These are phyloP conservation scores for Fusarium albidum DNA, from an alignment of 2,329 filamentous ascomycete species.

Conservation along the genomic window DNA sequence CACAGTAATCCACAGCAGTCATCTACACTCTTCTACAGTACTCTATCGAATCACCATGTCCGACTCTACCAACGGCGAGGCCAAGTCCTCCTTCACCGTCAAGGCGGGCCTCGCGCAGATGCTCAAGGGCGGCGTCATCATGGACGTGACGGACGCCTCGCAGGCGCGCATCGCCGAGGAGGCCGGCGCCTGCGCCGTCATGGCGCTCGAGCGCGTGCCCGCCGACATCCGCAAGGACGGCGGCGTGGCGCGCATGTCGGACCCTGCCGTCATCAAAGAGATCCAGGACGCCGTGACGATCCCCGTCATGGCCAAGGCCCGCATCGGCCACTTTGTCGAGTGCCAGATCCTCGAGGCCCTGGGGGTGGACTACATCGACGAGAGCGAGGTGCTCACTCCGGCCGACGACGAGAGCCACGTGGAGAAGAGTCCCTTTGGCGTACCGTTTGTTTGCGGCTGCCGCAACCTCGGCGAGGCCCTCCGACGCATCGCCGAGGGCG, in stretches of 20 bases:
- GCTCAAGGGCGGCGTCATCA: constrained; percentile 99
- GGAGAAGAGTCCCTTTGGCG: constrained; percentile 82
- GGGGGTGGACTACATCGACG: constrained; percentile 97
- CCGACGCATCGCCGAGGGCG: constrained; percentile 88
- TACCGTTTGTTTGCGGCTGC: constrained; percentile 96
- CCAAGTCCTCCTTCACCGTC: constrained; percentile 75
- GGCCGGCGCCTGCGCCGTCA: constrained; percentile 93
- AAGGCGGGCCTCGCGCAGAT: constrained; percentile 97
- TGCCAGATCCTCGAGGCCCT: constrained; percentile 97
- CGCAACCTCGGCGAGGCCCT: constrained; percentile 93
- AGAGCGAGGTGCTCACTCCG: constrained; percentile 96
- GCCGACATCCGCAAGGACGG: constrained; percentile 94
- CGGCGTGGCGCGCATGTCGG: constrained; percentile 96
- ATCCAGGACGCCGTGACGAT: constrained; percentile 96
- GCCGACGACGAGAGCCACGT: constrained; percentile 93
- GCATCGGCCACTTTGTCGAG: constrained; percentile 98
- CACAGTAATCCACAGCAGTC: too few species aligned
- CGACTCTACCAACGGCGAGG: constrained; percentile 45
- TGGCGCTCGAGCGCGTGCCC: constrained; percentile 97
- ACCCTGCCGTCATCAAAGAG: constrained; percentile 92
- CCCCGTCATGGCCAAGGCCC: constrained; percentile 98
- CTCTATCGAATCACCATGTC: constrained; percentile 38
- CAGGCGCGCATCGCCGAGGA: constrained; percentile 98
- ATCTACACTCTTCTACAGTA: background rate
- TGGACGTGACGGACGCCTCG: constrained; percentile 95